A percentile compares a stretch with the other conserved stretches of the same genome.
These are phyloP conservation scores for Funneliformis caledonium DNA, from an alignment of 371 early-diverging fungal genomes.

Conservation along the genomic window DNA sequence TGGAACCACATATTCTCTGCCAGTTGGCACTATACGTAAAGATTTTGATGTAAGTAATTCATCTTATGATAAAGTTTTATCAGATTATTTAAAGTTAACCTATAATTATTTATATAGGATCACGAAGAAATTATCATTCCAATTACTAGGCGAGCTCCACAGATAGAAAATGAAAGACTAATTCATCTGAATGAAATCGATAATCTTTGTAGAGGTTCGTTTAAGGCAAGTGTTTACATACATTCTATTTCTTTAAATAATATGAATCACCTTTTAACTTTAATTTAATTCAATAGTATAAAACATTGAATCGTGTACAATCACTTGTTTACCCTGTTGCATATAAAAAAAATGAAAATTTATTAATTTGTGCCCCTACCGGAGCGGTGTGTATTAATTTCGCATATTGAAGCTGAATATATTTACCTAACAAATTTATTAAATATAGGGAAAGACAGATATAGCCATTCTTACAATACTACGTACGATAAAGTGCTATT, in stretches of 20 bases:
- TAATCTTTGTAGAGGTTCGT: slow-evolving; percentile 73
- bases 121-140: slow-evolving; percentile 87
- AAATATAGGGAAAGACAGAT: slow-evolving; percentile 95
- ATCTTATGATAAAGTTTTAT: neutral
- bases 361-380: slow-evolving; percentile 99
- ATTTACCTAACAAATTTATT: slow-evolving; percentile 42
- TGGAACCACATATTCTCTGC: slow-evolving; percentile 73
- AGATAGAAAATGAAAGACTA: slow-evolving; percentile 60
- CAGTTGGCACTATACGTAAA: slow-evolving; percentile 69
- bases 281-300: slow-evolving; percentile 39
- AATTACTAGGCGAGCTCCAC: slow-evolving; percentile 64
- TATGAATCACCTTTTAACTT: neutral
- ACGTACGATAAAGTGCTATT: slow-evolving; percentile 72
- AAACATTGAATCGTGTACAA: slow-evolving; percentile 91
- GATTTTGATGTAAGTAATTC: slow-evolving; percentile 50
- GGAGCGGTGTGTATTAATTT: slow-evolving; percentile 79
- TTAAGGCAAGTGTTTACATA: slow-evolving; percentile 55
- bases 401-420: neutral
- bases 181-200: slow-evolving; percentile 72
- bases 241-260: neutral
- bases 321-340: slow-evolving; percentile 94
- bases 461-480: slow-evolving; percentile 95
- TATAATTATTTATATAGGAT: slow-evolving; percentile 48
- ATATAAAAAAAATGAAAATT: slow-evolving; percentile 94
- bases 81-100: neutral